Evolutionary conservation across 2,329 filamentous ascomycete species (phyloP).

Genomic region (Aspergillus ruber): DNA sequence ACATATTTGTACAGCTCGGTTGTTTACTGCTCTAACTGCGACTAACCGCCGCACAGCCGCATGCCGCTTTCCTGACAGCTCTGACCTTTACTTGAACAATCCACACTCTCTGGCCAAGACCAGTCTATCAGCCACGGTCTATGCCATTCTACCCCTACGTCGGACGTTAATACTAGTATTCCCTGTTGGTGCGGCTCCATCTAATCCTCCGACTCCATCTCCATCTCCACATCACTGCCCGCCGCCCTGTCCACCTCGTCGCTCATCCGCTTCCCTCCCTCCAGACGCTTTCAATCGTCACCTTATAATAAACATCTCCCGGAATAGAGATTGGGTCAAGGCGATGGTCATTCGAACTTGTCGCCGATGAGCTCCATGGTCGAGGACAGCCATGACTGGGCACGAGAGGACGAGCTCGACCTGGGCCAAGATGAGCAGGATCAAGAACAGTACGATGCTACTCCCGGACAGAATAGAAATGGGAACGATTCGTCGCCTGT

Average conservation of each 20-base stretch:
- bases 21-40: too few relatives aligned
- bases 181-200: neutral
- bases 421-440: slow-evolving; percentile 35
- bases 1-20: too few relatives aligned
- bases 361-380: slow-evolving; percentile 64
- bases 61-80: too few relatives aligned
- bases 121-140: too few relatives aligned
- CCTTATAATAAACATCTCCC: neutral
- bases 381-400: slow-evolving; percentile 57
- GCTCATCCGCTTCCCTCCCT: neutral
- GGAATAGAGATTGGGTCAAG: slow-evolving; percentile 21
- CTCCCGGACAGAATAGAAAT: slow-evolving; percentile 19
- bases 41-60: too few relatives aligned
- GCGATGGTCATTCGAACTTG: slow-evolving; percentile 49
- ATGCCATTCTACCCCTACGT: too few relatives aligned
- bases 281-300: neutral
- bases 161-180: neutral
- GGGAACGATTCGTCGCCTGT: slow-evolving; percentile 7
- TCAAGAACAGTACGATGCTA: slow-evolving; percentile 7
- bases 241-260: neutral
- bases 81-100: too few relatives aligned
- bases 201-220: neutral
- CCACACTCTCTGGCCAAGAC: neutral
- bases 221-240: neutral
- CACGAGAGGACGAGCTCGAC: slow-evolving; percentile 49